These are phyloP conservation scores for Paraphoma chrysanthemicola DNA, from an alignment of 2,329 filamentous ascomycete species.

Conservation along the genomic window DNA sequence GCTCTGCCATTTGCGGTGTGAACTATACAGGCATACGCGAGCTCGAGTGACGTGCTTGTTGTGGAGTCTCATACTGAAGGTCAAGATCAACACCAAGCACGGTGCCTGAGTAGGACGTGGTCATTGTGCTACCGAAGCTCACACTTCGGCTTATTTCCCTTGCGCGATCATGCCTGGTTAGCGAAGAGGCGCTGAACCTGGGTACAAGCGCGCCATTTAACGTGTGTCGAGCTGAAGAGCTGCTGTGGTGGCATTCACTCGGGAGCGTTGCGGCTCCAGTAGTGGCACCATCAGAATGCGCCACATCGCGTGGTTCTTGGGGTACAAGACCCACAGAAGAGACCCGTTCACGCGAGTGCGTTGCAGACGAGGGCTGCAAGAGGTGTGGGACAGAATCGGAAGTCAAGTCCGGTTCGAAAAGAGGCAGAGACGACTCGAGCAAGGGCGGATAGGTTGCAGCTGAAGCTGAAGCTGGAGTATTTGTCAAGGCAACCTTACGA, in stretches of 20 bases:
- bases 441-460: constrained; percentile 10
- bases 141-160: constrained; percentile 31
- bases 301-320: constrained; percentile 30
- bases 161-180: constrained; percentile 19
- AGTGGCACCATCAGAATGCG: constrained; percentile 14
- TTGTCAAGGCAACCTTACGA: constrained; percentile 10
- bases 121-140: constrained; percentile 44
- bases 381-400: constrained; percentile 12
- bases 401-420: constrained; percentile 4
- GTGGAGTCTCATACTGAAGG: constrained; percentile 29
- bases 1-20: constrained; percentile 29
- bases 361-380: constrained; percentile 17
- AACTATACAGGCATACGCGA: constrained; percentile 35
- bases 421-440: constrained; percentile 3
- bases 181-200: constrained; percentile 24
- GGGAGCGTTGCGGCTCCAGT: constrained; percentile 16
- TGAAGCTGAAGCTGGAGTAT: constrained; percentile 11
- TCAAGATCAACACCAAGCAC: constrained; percentile 46
- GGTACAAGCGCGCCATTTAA: constrained; percentile 31
- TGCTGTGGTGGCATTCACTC: constrained; percentile 17
- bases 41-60: constrained; percentile 21
- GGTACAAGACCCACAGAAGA: constrained; percentile 22
- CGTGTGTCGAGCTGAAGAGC: constrained; percentile 26
- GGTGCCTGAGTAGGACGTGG: constrained; percentile 44
- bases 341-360: constrained; percentile 16